phyloP scores from a whole-genome alignment of 1,284 basidiomycete species.

The Malassezia cuniculi region DNA sequence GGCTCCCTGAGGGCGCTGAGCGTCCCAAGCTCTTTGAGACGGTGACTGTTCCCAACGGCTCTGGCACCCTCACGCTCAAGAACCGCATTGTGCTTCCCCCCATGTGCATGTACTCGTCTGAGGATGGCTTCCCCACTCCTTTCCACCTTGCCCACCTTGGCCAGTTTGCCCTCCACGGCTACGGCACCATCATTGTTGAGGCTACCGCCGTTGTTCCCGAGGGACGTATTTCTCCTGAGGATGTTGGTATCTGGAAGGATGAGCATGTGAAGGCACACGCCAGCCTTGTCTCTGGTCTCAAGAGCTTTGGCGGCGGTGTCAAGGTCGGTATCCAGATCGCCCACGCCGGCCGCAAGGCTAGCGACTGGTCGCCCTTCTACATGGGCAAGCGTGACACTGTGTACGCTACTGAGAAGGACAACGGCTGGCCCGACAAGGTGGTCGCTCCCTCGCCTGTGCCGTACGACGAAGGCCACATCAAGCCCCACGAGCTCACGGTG shows the following conservation, averaged over 20 bases:
- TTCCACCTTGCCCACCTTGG: constrained; percentile 41
- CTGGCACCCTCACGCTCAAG: constrained; percentile 22
- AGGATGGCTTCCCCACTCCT: constrained; percentile 32
- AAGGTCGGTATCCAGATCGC: constrained; percentile 65
- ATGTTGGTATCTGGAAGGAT: constrained; percentile 61
- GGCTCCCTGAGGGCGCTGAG: constrained; percentile 19
- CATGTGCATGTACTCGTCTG: constrained; percentile 39
- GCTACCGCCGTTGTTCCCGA: constrained; percentile 54
- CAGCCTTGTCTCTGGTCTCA: constrained; percentile 62
- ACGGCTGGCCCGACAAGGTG: constrained; percentile 61
- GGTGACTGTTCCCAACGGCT: constrained; percentile 16
- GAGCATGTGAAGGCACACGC: constrained; percentile 58
- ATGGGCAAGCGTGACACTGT: constrained; percentile 41
- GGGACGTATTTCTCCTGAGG: constrained; percentile 61
- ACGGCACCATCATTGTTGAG: constrained; percentile 35
- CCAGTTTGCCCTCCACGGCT: constrained; percentile 39
- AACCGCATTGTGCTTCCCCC: constrained; percentile 33
- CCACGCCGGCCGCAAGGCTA: constrained; percentile 65
- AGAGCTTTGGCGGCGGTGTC: constrained; percentile 52
- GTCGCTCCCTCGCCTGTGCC: constrained; percentile 55
- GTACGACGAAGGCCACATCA: constrained; percentile 50
- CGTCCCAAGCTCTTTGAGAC: constrained; percentile 29
- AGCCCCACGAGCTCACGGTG: constrained; percentile 53
- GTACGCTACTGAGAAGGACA: constrained; percentile 31
- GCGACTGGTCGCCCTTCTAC: constrained; percentile 46